Evolutionary conservation across 2,329 filamentous ascomycete species (phyloP), one percentile per base, ranked within the genome.

Genomic region (Ascocoryne sarcoides): DNA sequence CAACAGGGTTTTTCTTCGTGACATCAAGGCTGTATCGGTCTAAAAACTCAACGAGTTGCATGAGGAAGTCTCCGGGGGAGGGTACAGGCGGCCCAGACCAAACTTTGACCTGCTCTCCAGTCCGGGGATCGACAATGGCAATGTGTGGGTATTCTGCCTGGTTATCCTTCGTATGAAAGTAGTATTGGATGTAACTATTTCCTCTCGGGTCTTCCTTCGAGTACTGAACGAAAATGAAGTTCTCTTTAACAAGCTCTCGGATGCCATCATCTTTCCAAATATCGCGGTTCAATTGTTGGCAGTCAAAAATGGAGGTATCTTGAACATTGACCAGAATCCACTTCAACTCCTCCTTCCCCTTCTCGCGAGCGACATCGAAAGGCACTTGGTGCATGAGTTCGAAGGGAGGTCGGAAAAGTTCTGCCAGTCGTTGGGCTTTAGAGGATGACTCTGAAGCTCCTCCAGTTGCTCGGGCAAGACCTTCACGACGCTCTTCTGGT

Each of bases 301-400:
- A 98, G 62, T 92, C 84, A 61, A 98, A 98, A 55, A 95, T 81
- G 26, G 84, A 84, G 50, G 85, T 78, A 59, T 98, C 89, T 63
- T 98, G 92, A 12, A 98, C 79, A 60, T 98, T 96, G 47, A 95
- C 87, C 52, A 98, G 64, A 35, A 98, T 75, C 92, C 92, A 98
- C 62, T 94, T 95, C 68, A 87, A 80, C 19, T 81, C 73, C 33
- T 88, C 84, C 60, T 92, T 94, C 45, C 90, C 92, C 53, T 88
- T 72, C 12, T 89, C 76, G 39, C 92, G 78, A 10, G 87, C 92
- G 43, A 82, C 74, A 49, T 95, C 86, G 80, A 86, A 95, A n/a
- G 77, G 67, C 21, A 86, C 63, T 23, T 76, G 76, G 16, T 77
- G 79, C 68, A 98, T 95, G 32, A 98, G 66, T 28, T 95, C 87